Conservation (phyloP, 306 rosid genomes). For the Mucuna pruriens region DNA sequence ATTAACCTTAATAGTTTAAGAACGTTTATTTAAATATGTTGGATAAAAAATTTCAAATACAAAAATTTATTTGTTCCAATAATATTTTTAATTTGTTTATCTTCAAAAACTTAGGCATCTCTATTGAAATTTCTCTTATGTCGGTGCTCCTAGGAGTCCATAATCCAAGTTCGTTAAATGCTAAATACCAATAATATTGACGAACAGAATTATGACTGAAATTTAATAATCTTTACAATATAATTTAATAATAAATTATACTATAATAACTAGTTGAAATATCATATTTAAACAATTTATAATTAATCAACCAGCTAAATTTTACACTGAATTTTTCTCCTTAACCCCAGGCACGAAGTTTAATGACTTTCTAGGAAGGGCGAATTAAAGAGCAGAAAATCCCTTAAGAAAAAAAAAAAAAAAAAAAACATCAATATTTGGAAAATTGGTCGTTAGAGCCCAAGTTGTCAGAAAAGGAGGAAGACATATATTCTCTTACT, state of each 20-base stretch:
- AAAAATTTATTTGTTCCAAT: too few relatives aligned
- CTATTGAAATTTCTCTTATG: too few relatives aligned
- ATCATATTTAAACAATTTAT: background rate
- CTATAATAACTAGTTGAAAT: too few relatives aligned
- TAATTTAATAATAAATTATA: too few relatives aligned
- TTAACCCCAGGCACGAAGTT: background rate
- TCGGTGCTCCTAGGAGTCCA: too few relatives aligned
- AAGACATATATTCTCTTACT: slow-evolving; percentile 67
- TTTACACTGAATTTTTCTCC: background rate
- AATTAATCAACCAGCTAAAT: background rate
- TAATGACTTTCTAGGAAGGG: background rate
- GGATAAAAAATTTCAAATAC: too few relatives aligned
- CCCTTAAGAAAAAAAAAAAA: background rate
- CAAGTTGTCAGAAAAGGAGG: slow-evolving; percentile 49
- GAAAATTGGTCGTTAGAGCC: background rate
- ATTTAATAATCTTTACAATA: too few relatives aligned
- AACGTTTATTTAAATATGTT: too few relatives aligned
- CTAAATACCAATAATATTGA: background rate
- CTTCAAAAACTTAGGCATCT: too few relatives aligned
- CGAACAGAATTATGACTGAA: too few relatives aligned
- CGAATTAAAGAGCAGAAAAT: background rate
- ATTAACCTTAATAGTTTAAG: too few relatives aligned
- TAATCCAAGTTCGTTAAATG: background rate
- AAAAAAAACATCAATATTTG: background rate
- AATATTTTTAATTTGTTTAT: too few relatives aligned